phyloP scores from a whole-genome alignment of 192 early-diverging fungal genomes.

The Pilaira anomala region DNA sequence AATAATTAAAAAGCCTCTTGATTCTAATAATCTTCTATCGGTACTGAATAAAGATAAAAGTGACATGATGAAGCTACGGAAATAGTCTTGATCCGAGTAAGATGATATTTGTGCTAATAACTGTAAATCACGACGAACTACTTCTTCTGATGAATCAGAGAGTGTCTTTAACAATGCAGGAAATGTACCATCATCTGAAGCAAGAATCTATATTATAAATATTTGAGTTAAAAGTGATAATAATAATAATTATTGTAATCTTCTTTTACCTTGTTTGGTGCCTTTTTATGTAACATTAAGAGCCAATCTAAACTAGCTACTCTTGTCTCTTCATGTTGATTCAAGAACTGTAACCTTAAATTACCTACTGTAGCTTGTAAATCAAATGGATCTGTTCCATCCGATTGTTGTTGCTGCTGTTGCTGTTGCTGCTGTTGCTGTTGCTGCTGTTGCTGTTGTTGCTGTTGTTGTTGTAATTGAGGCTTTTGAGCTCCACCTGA shows the following conservation, averaged over 20 bases:
- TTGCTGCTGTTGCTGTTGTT: too few relatives aligned
- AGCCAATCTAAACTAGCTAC: constrained; percentile 94
- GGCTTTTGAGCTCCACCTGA: background rate
- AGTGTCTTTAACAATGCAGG: constrained; percentile 86
- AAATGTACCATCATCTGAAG: constrained; percentile 85
- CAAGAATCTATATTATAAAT: constrained; percentile 75
- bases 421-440: constrained; percentile 6
- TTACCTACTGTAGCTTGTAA: constrained; percentile 77
- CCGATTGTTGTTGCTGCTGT: too few relatives aligned
- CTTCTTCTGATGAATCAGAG: constrained; percentile 91
- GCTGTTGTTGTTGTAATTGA: background rate
- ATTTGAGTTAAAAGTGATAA: background rate
- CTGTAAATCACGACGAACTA: constrained; percentile 89
- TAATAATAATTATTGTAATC: too few relatives aligned
- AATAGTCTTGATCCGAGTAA: constrained; percentile 82
- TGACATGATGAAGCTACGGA: constrained; percentile 85
- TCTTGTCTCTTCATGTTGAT: constrained; percentile 91
- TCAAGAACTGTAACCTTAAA: constrained; percentile 72
- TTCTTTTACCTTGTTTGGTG: constrained; percentile 63
- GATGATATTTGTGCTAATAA: constrained; percentile 93
- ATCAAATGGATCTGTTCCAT: constrained; percentile 72
- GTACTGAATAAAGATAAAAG: constrained; percentile 87
- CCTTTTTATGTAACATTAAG: constrained; percentile 92
- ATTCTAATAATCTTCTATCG: constrained; percentile 85
- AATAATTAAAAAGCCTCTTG: constrained; percentile 87